Base-by-base conservation (phyloP, 208 protist species). In the Leptomonas seymouri region DNA sequence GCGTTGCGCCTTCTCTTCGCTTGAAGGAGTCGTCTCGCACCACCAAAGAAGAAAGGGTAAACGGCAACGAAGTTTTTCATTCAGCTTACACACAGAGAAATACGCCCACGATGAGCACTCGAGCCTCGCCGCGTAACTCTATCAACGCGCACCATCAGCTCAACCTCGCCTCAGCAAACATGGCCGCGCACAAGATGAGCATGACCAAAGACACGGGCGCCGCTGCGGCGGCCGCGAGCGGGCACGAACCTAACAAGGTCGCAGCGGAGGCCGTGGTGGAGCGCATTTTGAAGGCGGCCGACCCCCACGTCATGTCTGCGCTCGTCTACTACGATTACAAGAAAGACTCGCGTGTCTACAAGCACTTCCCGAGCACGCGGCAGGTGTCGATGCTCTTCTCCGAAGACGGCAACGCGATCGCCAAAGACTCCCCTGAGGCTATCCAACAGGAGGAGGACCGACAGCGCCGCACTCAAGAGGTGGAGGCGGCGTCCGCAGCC, bases 301-400 rank as follows among this genome's bases (percentile, higher is more conserved):
- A 99, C 66, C 97, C 97, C 2, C 84, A 97, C 48, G 84, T 93
- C 44, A 94, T 91, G 85, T 94, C 88, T 0, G 90, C 81, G 21
- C 82, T 95, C n/a, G 97, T 98, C 51, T 94, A 97, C 66, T 97
- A 97, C 59, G 86, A 95, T 74, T 97, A 96, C 86, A 91, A 90
- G 70, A 94, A 97, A 81, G 93, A 98, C 20, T 93, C 96, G 34
- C 80, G 89, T 34, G 68, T 71, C 2, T 99, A 89, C 84, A 97
- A 94, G 78, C 85, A 90, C 51, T 90, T 94, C 53, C 85, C 95
- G 2, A 96, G 83, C 60, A 87, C 98, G 0, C 91, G 94, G 51
- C 90, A 94, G 41, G 89, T 86, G 23, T 88, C 88, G 16, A 59
- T 90, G 30, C 95, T 98, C 79, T 91, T 98, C 54, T 55, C 77